These are phyloP conservation scores for Pelargonium cotyledonis DNA, from an alignment of 441 rosid species.

Conservation along the genomic window DNA sequence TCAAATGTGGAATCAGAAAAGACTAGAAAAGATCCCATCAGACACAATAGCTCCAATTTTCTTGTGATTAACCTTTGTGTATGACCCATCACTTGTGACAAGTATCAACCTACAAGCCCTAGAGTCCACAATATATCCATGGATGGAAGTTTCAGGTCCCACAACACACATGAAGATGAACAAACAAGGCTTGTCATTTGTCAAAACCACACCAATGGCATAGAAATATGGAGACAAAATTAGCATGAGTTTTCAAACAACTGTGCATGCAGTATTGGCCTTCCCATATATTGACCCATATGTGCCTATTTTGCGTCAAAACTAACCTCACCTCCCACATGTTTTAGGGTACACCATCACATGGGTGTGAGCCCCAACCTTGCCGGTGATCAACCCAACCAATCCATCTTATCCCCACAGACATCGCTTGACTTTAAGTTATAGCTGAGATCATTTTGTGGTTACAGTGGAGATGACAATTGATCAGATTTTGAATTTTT, in stretches of 20 bases:
- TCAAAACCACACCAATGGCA: background rate
- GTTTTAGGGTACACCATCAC: constrained; percentile 17
- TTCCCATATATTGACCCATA: constrained; percentile 9
- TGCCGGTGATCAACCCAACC: background rate
- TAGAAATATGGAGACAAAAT: background rate
- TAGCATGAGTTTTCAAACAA: background rate
- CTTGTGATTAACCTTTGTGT: too few species aligned
- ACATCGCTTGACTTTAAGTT: background rate
- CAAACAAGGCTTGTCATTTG: background rate
- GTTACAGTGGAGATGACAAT: too few species aligned
- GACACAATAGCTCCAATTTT: too few species aligned
- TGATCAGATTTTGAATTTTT: too few species aligned
- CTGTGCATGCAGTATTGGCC: background rate
- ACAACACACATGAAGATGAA: background rate
- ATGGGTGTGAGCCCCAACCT: constrained; percentile 22
- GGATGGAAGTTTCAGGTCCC: background rate
- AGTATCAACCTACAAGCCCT: too few species aligned
- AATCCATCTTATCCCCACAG: too few species aligned
- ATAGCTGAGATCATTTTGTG: background rate
- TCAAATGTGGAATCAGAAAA: constrained; percentile 1
- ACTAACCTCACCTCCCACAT: constrained; percentile 14
- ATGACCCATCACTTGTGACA: too few species aligned
- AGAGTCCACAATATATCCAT: background rate
- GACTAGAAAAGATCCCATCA: background rate
- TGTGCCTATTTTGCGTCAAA: constrained; percentile 5